Evolutionary conservation across 805 yeast species (phyloP), one percentile per base, ranked within the genome.

Genomic region (Yarrowia sp.): DNA sequence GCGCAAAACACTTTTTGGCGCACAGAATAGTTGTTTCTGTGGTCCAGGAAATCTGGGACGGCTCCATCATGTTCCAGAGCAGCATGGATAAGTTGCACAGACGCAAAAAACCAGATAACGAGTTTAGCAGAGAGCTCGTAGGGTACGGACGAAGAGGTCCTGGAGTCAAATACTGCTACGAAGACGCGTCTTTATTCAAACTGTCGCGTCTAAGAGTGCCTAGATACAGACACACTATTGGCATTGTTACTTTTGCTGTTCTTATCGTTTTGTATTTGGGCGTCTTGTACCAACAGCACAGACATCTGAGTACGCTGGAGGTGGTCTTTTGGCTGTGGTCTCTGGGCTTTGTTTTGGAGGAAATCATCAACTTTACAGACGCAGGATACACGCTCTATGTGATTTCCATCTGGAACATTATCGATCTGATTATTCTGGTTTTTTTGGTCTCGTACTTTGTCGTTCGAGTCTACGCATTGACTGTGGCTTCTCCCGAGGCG

Each of bases 321-420:
- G 44, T 73, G 4, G 46, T 76, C 21, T 83, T 82, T 65, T 80
- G 82, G 77, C 24, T 77, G 4, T 74, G 83, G 72, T 79, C 81
- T 2, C 65, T 82, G 24, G 82, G 81, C 56, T 80, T 80, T 68
- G 80, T 81, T 49, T 70, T 81, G 43, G 86, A 83, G 66, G 81
- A 81, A 66, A 58, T 81, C 17, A 72, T 77, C 54, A 82, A 80
- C 62, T 69, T 82, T 38, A 70, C 72, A 17, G 79, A 78, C 54
- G 82, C 83, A 9, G 83, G 84, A 63, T 76, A 74, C 66, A 75
- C 74, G 38, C 79, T 82, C 21, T 77, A 82, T 66, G 80, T 78
- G 61, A 76, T 81, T 68, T 79, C 83, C 19, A 72, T 83, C n/a
- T 83, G 87, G 87, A 82, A 81, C 44, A 74, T 80, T 66, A 73